Evolutionary conservation across 108 stramenopile species (phyloP).

Genomic region (Pseudonitzschia delicatissima): DNA sequence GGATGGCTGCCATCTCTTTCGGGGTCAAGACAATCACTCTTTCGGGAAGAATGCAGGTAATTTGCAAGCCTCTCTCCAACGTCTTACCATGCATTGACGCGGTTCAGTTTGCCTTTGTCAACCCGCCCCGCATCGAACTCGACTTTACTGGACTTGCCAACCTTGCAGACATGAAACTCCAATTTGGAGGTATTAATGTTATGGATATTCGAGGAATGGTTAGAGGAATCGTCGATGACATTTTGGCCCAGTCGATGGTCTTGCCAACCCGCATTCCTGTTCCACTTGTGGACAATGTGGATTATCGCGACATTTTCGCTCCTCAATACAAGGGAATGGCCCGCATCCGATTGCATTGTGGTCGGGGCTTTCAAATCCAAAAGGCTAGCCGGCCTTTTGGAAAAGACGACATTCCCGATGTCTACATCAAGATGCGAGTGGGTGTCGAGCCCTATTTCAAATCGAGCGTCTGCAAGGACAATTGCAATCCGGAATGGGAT

Average conservation of each 20-base stretch:
- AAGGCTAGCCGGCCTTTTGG: conserved; percentile 23
- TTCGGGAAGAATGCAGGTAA: conserved; percentile 49
- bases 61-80: conserved; percentile 48
- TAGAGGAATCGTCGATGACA: neutral
- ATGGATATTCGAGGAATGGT: neutral
- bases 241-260: conserved; percentile 35
- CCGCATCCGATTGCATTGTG: conserved; percentile 37
- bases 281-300: neutral
- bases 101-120: conserved; percentile 66
- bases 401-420: conserved; percentile 65
- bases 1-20: conserved; percentile 30
- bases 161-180: conserved; percentile 40
- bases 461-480: conserved; percentile 43
- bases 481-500: conserved; percentile 48
- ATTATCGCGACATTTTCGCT: conserved; percentile 43
- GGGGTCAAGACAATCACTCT: conserved; percentile 60
- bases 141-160: conserved; percentile 52
- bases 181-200: conserved; percentile 13
- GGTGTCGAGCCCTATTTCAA: conserved; percentile 28
- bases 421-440: conserved; percentile 46
- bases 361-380: conserved; percentile 52
- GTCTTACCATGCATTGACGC: conserved; percentile 52
- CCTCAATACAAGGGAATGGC: conserved; percentile 48
- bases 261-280: conserved; percentile 30
- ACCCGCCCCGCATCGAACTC: conserved; percentile 52